phyloP scores from a whole-genome alignment of 306 rosid species.

The Medicago lupulina region DNA sequence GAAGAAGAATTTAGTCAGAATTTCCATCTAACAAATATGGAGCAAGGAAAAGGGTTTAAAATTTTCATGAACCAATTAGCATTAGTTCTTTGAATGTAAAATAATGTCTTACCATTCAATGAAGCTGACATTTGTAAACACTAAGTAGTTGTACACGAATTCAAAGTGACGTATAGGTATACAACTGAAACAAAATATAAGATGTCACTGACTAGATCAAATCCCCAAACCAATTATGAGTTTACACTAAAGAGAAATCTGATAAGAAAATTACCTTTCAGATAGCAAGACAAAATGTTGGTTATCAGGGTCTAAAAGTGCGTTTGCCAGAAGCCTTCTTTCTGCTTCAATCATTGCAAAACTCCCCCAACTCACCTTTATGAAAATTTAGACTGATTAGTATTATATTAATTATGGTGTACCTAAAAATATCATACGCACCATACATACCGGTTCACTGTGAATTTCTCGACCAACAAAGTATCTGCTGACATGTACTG shows the following conservation, averaged over 20 bases:
- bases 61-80: constrained; percentile 23
- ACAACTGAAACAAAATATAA: constrained; percentile 66
- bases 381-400: constrained; percentile 25
- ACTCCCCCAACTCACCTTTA: constrained; percentile 86
- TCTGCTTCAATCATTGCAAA: constrained; percentile 93
- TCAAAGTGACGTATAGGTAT: constrained; percentile 81
- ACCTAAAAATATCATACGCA: constrained; percentile 17
- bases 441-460: constrained; percentile 70
- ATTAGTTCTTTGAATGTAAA: not conserved
- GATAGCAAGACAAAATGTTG: constrained; percentile 90
- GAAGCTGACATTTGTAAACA: constrained; percentile 84
- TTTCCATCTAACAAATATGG: constrained; percentile 14
- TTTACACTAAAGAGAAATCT: constrained; percentile 16
- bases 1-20: constrained; percentile 32
- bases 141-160: constrained; percentile 79
- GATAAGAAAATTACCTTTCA: constrained; percentile 65
- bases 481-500: constrained; percentile 70
- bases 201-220: constrained; percentile 29
- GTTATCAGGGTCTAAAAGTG: constrained; percentile 78
- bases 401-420: constrained; percentile 33
- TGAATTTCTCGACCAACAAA: constrained; percentile 76
- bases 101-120: constrained; percentile 69
- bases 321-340: constrained; percentile 82
- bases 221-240: constrained; percentile 18
- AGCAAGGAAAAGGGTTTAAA: constrained; percentile 5